A percentile compares a stretch with the other conserved stretches of the same genome.
These are phyloP conservation scores for Solanum acaule DNA, from an alignment of 257 asterid genomes.

Conservation along the genomic window DNA sequence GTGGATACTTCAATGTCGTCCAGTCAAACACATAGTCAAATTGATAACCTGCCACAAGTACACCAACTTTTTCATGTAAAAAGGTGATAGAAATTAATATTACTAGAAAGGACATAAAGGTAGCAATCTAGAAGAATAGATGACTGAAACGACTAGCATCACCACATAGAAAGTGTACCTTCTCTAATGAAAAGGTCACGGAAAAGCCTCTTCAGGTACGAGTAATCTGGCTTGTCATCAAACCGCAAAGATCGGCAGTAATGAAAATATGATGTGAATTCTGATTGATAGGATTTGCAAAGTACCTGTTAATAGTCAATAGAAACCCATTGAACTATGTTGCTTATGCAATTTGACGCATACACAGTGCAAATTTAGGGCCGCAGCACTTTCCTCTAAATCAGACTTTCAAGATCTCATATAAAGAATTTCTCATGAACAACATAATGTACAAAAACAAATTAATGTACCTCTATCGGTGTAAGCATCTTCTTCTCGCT, in stretches of 20 bases:
- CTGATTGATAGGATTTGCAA: conserved; percentile 81
- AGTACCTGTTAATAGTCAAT: conserved; percentile 45
- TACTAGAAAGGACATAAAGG: background rate
- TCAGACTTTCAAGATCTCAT: background rate
- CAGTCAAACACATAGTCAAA: conserved; percentile 88
- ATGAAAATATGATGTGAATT: conserved; percentile 80
- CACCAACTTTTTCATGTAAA: background rate
- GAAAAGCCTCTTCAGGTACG: conserved; percentile 78
- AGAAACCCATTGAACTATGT: background rate
- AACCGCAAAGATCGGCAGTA: conserved; percentile 87
- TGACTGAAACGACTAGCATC: background rate
- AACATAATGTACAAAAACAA: background rate
- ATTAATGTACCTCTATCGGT: conserved; percentile 30
- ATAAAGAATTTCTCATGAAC: background rate
- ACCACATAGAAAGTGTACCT: conserved; percentile 28
- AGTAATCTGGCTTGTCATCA: conserved; percentile 86
- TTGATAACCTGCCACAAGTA: conserved; percentile 50
- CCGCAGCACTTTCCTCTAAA: background rate
- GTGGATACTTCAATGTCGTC: conserved; percentile 84
- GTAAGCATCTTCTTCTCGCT: conserved; percentile 31
- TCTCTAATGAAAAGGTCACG: conserved; percentile 78
- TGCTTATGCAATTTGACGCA: background rate
- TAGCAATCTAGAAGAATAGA: background rate
- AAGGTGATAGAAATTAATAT: background rate
- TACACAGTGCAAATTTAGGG: background rate